Conservation (phyloP, 208 protist genomes). For the Jaenimonas drosophilae region DNA sequence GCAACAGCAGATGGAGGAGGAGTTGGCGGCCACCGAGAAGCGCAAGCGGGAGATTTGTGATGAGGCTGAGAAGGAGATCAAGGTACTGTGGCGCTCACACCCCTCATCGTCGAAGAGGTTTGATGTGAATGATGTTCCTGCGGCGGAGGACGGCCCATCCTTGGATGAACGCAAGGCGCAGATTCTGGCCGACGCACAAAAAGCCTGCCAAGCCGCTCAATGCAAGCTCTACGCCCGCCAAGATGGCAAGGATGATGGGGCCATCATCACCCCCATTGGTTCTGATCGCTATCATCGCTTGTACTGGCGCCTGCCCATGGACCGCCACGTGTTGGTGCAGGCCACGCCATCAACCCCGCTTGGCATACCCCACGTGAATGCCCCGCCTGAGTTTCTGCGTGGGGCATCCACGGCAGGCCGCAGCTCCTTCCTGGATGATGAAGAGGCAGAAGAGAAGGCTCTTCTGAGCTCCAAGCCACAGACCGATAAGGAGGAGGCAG, state of each 20-base stretch:
- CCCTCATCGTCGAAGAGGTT: no score
- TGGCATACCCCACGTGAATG: slow-evolving; percentile 20
- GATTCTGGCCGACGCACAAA: no score
- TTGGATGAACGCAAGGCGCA: slow-evolving; percentile 24
- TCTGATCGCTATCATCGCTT: slow-evolving; percentile 80
- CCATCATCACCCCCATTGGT: slow-evolving; percentile 58
- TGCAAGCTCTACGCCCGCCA: slow-evolving; percentile 18
- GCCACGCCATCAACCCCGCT: slow-evolving; percentile 17
- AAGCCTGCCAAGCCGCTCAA: no score
- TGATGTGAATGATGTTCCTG: background rate
- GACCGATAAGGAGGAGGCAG: background rate
- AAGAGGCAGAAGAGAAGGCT: slow-evolving; percentile 13
- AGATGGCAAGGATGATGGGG: slow-evolving; percentile 43
- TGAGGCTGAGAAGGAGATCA: slow-evolving; percentile 67
- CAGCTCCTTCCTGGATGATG: slow-evolving; percentile 31
- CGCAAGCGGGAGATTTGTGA: slow-evolving; percentile 55
- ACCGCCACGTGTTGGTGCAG: slow-evolving; percentile 59
- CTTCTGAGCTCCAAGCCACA: background rate
- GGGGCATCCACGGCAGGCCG: background rate
- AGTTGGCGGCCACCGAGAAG: slow-evolving; percentile 28
- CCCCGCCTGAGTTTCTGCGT: slow-evolving; percentile 24
- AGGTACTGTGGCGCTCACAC: slow-evolving; percentile 22
- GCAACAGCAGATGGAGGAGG: slow-evolving; percentile 37
- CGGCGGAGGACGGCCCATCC: slow-evolving; percentile 4
- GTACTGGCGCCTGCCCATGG: slow-evolving; percentile 83